A percentile compares a stretch with the other conserved stretches of the same genome.
Conservation (phyloP, 31 red algal genomes). For the Asparagopsis taxiformis region DNA sequence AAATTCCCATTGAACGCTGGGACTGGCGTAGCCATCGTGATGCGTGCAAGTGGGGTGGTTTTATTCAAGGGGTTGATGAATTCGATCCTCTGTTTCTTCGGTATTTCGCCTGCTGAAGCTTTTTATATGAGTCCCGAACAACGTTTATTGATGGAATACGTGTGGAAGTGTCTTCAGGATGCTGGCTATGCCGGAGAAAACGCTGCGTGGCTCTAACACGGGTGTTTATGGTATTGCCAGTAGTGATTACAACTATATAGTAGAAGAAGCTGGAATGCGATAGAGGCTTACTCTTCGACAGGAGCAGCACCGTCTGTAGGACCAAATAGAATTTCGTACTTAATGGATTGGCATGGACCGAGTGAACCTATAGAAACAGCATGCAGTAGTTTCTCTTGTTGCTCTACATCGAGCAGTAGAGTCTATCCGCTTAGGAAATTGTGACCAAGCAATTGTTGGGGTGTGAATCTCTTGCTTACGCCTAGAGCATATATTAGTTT, state of each 20-base stretch:
- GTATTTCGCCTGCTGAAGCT: constrained; percentile 6
- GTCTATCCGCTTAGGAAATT: neutral
- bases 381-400: neutral
- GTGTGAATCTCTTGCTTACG: neutral
- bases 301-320: neutral
- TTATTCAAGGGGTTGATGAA: constrained; percentile 13
- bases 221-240: neutral
- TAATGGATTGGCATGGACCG: neutral
- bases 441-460: neutral
- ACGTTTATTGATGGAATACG: constrained; percentile 17
- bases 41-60: neutral
- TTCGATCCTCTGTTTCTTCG: constrained; percentile 35
- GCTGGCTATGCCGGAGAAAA: too few relatives aligned
- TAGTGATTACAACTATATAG: neutral
- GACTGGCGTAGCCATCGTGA: neutral
- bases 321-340: neutral
- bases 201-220: too few relatives aligned
- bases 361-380: neutral
- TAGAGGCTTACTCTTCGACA: neutral
- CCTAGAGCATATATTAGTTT: neutral
- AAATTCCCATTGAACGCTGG: constrained; percentile 14
- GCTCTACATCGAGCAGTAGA: neutral
- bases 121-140: constrained; percentile 13
- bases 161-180: constrained; percentile 12
- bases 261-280: neutral